Percentiles rank a stretch among this genome's conserved stretches.
These are phyloP conservation scores for Sicyos baderoa DNA, from an alignment of 306 rosid genomes.

Conservation along the genomic window DNA sequence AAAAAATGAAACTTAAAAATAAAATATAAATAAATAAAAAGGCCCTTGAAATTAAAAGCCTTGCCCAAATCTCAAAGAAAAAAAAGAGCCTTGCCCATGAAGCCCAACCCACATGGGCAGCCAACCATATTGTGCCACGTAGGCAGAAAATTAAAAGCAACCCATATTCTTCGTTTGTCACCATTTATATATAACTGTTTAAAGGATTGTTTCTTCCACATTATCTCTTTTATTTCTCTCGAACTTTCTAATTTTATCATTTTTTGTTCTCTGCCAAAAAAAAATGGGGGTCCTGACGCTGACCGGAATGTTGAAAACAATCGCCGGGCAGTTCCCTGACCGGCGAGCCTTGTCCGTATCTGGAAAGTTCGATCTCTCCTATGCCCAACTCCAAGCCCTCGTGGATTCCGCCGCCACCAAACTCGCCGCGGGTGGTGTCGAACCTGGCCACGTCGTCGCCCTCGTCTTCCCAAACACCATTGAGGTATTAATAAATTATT, in stretches of 20 bases:
- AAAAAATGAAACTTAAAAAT: too few species aligned
- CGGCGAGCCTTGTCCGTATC: slow-evolving; percentile 44
- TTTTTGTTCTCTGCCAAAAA: neutral
- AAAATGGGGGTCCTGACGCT: slow-evolving; percentile 37
- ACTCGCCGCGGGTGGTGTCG: slow-evolving; percentile 30
- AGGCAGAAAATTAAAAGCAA: neutral
- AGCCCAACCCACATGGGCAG: too few species aligned
- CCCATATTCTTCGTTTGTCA: neutral
- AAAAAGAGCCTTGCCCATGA: too few species aligned
- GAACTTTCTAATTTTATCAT: neutral
- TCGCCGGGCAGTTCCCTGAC: slow-evolving; percentile 32
- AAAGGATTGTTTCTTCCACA: neutral
- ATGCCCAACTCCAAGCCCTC: slow-evolving; percentile 32
- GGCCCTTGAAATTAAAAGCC: too few species aligned
- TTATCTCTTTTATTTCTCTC: neutral
- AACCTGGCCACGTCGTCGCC: slow-evolving; percentile 49
- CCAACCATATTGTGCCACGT: neutral
- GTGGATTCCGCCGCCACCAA: slow-evolving; percentile 42
- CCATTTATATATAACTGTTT: neutral
- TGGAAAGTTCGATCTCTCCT: slow-evolving; percentile 39
- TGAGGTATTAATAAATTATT: slow-evolving; percentile 30
- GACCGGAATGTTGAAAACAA: slow-evolving; percentile 29
- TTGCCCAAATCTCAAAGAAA: too few species aligned
- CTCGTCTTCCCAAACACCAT: slow-evolving; percentile 55
- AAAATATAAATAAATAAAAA: too few species aligned